A percentile compares a stretch with the other conserved stretches of the same genome.
Conservation (phyloP, 2,329 filamentous ascomycete species). For the Colletotrichum sp. region DNA sequence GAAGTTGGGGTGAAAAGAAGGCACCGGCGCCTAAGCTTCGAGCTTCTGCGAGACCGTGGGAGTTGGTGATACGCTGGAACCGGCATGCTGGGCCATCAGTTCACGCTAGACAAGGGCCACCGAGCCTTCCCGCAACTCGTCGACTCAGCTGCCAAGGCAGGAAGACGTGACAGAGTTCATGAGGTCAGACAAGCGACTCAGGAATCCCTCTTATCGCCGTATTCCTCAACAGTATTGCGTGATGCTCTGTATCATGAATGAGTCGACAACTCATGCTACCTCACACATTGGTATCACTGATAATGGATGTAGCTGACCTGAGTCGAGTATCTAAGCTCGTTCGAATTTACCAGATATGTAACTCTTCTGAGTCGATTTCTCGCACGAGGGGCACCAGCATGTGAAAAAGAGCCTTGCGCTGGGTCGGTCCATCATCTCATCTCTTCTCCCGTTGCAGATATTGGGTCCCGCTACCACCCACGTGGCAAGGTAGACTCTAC, state of each 20-base stretch:
- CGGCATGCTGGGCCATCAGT: not conserved
- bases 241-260: not conserved
- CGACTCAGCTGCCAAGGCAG: not conserved
- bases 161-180: not conserved
- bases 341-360: not conserved
- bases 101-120: not conserved
- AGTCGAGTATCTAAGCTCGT: not conserved
- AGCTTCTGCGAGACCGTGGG: not conserved
- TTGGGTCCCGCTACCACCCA: not conserved
- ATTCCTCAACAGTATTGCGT: not conserved
- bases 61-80: not conserved
- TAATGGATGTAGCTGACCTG: not conserved
- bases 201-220: not conserved
- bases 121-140: not conserved
- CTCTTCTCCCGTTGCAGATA: not conserved
- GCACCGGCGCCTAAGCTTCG: not conserved
- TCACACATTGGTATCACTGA: rapidly evolving
- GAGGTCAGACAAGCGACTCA: not conserved
- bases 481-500: not conserved
- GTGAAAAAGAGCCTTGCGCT: not conserved
- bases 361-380: not conserved
- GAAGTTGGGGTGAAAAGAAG: not conserved
- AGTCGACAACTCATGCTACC: not conserved
- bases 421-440: not conserved
- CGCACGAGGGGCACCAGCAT: not conserved